Evolutionary conservation across 768 basidiomycete genomes (phyloP).

Genomic region (Austroboletus eburneus): DNA sequence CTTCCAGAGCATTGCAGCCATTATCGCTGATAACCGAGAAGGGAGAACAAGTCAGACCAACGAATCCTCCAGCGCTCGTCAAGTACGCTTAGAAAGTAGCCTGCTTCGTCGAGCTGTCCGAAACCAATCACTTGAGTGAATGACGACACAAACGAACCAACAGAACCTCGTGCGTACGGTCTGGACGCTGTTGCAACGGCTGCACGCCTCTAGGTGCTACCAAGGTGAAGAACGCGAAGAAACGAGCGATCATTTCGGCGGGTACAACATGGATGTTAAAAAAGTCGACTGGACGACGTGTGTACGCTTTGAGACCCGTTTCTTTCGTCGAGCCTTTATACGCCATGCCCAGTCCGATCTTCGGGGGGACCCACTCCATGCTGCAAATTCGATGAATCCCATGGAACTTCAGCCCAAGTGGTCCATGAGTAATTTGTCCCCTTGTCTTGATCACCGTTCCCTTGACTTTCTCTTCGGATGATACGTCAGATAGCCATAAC

Average conservation of each 20-base stretch:
- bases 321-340: slow-evolving; percentile 1
- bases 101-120: too few relatives aligned
- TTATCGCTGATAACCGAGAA: background rate
- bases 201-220: slow-evolving; percentile 3
- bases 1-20: background rate
- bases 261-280: background rate
- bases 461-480: too few relatives aligned
- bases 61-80: background rate
- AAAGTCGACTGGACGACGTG: slow-evolving; percentile 3
- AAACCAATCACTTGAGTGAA: too few relatives aligned
- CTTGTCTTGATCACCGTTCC: too few relatives aligned
- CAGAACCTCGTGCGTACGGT: too few relatives aligned
- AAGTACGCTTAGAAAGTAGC: too few relatives aligned
- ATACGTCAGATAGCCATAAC: too few relatives aligned
- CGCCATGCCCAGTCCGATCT: too few relatives aligned
- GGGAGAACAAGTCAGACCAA: background rate
- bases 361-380: too few relatives aligned
- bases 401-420: too few relatives aligned
- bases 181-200: slow-evolving; percentile 11
- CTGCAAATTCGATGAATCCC: slow-evolving; percentile 2
- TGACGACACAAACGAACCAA: too few relatives aligned
- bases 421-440: too few relatives aligned
- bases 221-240: slow-evolving; percentile 14
- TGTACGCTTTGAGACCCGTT: background rate
- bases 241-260: slow-evolving; percentile 13